Conservation (phyloP, 768 basidiomycete species). For the Termitomyces sp. region DNA sequence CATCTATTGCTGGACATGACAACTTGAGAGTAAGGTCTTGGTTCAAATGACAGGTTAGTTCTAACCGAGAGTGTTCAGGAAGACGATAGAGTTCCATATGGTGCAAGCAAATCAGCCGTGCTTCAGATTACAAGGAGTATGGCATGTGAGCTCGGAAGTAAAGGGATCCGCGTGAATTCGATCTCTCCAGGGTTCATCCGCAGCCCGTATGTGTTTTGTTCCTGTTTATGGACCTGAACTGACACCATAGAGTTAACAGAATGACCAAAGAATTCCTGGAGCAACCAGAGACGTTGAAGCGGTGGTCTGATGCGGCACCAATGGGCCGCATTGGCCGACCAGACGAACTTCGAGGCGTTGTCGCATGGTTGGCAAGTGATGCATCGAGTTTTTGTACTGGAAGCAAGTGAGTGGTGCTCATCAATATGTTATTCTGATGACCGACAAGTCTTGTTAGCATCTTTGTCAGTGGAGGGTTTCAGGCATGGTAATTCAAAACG, state of each 20-base stretch:
- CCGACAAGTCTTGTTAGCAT: slow-evolving; percentile 32
- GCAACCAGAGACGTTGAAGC: slow-evolving; percentile 50
- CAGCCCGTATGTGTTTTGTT: slow-evolving; percentile 38
- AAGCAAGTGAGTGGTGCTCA: slow-evolving; percentile 52
- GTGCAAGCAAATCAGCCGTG: slow-evolving; percentile 69
- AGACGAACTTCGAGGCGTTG: slow-evolving; percentile 68
- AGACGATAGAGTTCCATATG: slow-evolving; percentile 36
- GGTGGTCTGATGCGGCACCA: slow-evolving; percentile 65
- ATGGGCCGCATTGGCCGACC: slow-evolving; percentile 65
- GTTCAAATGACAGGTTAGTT: too few relatives aligned
- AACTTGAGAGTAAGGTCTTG: slow-evolving; percentile 3
- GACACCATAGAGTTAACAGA: slow-evolving; percentile 23
- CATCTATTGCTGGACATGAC: slow-evolving; percentile 54
- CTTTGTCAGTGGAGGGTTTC: slow-evolving; percentile 55
- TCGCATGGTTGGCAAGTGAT: slow-evolving; percentile 66
- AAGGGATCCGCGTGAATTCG: slow-evolving; percentile 66
- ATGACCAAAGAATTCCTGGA: slow-evolving; percentile 71
- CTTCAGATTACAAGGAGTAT: slow-evolving; percentile 75
- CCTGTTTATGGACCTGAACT: neutral
- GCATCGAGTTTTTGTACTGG: slow-evolving; percentile 76
- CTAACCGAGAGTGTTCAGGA: neutral
- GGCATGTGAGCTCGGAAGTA: slow-evolving; percentile 68
- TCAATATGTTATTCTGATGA: neutral
- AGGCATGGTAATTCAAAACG: slow-evolving; percentile 41
- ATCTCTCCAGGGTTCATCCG: slow-evolving; percentile 73